Conservation (phyloP, 2,329 filamentous ascomycete species). For the Epichloe gansuensis region DNA sequence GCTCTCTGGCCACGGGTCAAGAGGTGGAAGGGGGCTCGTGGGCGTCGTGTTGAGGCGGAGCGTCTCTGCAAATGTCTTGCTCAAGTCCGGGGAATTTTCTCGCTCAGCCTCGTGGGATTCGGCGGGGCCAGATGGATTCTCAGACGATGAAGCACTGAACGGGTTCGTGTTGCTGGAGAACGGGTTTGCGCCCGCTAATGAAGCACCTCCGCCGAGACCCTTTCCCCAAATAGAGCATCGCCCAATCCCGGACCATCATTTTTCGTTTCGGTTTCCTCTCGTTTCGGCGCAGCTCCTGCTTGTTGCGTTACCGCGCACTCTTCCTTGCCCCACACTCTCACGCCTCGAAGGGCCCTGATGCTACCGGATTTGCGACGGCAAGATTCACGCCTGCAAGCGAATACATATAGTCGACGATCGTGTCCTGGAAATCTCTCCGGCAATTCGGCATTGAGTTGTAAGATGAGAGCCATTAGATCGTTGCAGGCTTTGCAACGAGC, state of each 20-base stretch:
- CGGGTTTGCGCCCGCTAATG: slow-evolving; percentile 36
- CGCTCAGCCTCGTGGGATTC: slow-evolving; percentile 4
- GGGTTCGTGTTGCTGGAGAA: slow-evolving; percentile 44
- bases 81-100: slow-evolving; percentile 26
- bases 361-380: slow-evolving; percentile 78
- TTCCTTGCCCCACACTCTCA: slow-evolving; percentile 40
- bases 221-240: slow-evolving; percentile 60
- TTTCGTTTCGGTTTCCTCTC: slow-evolving; percentile 22
- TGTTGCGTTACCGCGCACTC: slow-evolving; percentile 20
- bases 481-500: slow-evolving; percentile 84
- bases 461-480: slow-evolving; percentile 66
- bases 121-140: slow-evolving; percentile 25
- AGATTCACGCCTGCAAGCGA: slow-evolving; percentile 63
- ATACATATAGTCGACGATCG: slow-evolving; percentile 78
- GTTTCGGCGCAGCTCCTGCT: slow-evolving; percentile 18
- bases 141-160: slow-evolving; percentile 14
- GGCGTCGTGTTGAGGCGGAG: slow-evolving; percentile 57
- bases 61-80: slow-evolving; percentile 58
- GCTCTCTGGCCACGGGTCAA: slow-evolving; percentile 64
- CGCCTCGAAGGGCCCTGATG: slow-evolving; percentile 61
- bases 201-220: slow-evolving; percentile 23
- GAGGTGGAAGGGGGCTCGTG: slow-evolving; percentile 21
- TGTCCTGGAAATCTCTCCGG: slow-evolving; percentile 78
- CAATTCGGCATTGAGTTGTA: slow-evolving; percentile 85
- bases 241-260: slow-evolving; percentile 40